phyloP scores from a whole-genome alignment of 257 asterid genomes.

The Jacaranda copaia region DNA sequence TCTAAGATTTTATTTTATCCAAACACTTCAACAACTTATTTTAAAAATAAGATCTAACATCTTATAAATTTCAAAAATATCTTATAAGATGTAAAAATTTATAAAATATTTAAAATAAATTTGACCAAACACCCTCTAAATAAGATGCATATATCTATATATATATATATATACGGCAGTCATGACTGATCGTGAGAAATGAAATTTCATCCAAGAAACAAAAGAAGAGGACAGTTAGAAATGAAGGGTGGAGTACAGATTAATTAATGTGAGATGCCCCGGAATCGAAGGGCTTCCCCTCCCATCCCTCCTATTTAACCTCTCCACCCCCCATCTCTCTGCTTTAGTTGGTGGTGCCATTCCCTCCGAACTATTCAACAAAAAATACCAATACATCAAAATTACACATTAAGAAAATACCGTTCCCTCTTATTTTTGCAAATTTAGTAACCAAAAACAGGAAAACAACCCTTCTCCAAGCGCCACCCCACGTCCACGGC shows the following conservation, averaged over 20 bases:
- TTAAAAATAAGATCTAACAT: too few species aligned
- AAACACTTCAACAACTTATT: too few species aligned
- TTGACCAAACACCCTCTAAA: too few species aligned
- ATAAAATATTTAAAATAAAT: too few species aligned
- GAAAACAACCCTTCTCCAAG: constrained; percentile 16
- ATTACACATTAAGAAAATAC: neutral
- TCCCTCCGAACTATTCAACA: neutral
- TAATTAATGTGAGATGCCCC: constrained; percentile 28
- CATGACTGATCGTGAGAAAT: neutral
- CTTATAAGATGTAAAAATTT: too few species aligned
- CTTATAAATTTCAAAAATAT: too few species aligned
- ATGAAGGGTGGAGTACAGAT: constrained; percentile 37
- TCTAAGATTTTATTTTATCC: too few species aligned
- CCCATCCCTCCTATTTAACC: constrained; percentile 30
- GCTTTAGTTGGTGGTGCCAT: constrained; percentile 38
- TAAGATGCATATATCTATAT: too few species aligned
- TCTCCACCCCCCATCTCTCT: constrained; percentile 13
- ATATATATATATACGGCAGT: too few species aligned
- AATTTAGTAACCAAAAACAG: neutral
- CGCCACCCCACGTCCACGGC: constrained; percentile 47
- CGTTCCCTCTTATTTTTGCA: neutral
- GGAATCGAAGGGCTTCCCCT: constrained; percentile 42
- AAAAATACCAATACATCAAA: neutral
- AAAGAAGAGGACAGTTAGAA: constrained; percentile 38
- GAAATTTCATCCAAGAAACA: neutral